phyloP scores from a whole-genome alignment of 805 yeast species.

The Barnettozyma californica region DNA sequence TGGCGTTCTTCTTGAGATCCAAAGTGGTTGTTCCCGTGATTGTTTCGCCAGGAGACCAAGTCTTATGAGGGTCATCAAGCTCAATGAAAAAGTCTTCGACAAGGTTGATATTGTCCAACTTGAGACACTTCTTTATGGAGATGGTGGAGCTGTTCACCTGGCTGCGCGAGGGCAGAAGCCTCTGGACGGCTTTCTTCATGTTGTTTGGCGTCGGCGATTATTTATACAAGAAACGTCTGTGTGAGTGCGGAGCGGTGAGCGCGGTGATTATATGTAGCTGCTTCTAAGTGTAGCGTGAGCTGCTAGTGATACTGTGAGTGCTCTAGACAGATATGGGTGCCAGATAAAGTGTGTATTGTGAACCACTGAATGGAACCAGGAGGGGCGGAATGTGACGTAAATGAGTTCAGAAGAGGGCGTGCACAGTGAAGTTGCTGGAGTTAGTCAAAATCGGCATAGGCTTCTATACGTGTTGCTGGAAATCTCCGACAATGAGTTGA shows the following conservation, averaged over 20 bases:
- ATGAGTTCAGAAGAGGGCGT: background rate
- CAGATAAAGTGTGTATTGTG: background rate
- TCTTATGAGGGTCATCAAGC: constrained; percentile 68
- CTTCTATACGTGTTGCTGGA: too few species aligned
- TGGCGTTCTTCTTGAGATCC: constrained; percentile 48
- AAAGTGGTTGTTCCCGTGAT: constrained; percentile 60
- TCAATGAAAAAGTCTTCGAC: constrained; percentile 64
- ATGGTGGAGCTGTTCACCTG: constrained; percentile 10
- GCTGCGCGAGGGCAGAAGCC: constrained; percentile 21
- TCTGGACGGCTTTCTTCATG: constrained; percentile 26
- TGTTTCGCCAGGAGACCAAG: constrained; percentile 77
- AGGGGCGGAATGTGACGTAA: background rate
- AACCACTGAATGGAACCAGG: background rate
- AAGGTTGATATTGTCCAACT: constrained; percentile 28
- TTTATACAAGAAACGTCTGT: background rate
- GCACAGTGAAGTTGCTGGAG: background rate
- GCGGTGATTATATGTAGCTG: background rate
- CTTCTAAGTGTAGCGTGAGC: background rate
- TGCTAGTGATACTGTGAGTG: background rate
- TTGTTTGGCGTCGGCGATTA: background rate
- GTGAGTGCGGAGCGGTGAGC: background rate
- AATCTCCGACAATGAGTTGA: background rate
- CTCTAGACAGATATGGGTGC: background rate
- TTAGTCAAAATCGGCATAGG: background rate
- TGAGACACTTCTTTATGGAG: constrained; percentile 20